Base-by-base conservation (phyloP, 75 land plant species). In the Sequoia sempervirens region DNA sequence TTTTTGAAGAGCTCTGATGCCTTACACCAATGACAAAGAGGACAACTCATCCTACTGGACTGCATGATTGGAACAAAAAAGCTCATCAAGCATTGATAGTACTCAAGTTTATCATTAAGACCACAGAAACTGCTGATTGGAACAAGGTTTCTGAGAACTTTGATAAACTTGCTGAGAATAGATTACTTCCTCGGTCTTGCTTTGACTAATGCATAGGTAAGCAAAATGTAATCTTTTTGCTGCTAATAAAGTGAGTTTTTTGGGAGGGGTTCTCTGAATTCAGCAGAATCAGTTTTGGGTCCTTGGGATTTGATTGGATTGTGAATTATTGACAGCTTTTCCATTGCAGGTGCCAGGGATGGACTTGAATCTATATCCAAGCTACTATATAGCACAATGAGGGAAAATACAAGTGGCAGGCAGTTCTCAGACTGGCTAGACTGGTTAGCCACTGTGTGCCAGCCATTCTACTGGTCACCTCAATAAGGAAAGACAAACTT, bases 161-260 rank as follows among this genome's bases (percentile, higher is more conserved):
- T 84, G 85, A 91, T 38, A 85, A 90, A 1, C 89, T 93, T 40
- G 87, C 91, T 20, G 85, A 45, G 54, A 83, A 93, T 75, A 93
- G 95, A 20, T 20, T 66, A 12, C 90, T 95, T 37, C 87, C 83
- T 0, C 76, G 87, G 9, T 79, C 92, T 28, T 79, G 36, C 17
- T 95, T 95, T 79, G 95, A 92, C 18, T 89, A 91, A 86, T 95
- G 96, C 91, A 93, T 95, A 26, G 96, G 96, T 93, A 80, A 23
- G 69, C 17, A 18, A 38, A 45, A 34, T 72, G 11, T 0, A 38
- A 5, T 30, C 30, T 37, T 34, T 56, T 82, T 20, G 36, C 32
- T 52, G 41, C 54, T 82, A 80, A 37, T 26, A 30, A 17, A 13
- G 92, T 89, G 73, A 11, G 1, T 41, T 37, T 41, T 23, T 23